phyloP scores from a whole-genome alignment of 1,284 basidiomycete genomes.

The Blastosporella zonata region DNA sequence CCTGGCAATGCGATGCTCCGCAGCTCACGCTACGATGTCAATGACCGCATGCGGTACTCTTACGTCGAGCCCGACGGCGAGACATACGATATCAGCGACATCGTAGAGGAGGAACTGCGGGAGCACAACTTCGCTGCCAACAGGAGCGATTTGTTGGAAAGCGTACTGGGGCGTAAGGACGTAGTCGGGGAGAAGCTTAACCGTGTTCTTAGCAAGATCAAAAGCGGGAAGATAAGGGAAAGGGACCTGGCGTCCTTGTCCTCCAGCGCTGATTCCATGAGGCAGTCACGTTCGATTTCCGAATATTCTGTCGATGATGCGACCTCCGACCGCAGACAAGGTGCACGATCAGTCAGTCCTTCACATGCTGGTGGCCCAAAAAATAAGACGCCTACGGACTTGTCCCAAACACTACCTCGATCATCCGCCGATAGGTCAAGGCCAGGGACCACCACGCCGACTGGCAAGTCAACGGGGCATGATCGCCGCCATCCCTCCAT shows the following conservation, averaged over 20 bases:
- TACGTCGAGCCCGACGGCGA: slow-evolving; percentile 87
- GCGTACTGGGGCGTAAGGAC: slow-evolving; percentile 55
- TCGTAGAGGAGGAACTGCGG: slow-evolving; percentile 84
- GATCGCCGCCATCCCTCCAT: slow-evolving; percentile 57
- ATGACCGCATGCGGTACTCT: slow-evolving; percentile 83
- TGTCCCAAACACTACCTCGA: slow-evolving; percentile 19
- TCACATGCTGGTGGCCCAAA: slow-evolving; percentile 33
- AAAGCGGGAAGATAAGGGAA: slow-evolving; percentile 40
- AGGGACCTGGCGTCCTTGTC: slow-evolving; percentile 23
- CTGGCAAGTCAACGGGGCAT: slow-evolving; percentile 21
- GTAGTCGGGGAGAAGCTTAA: slow-evolving; percentile 73
- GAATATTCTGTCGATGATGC: slow-evolving; percentile 54
- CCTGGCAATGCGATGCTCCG: slow-evolving; percentile 85
- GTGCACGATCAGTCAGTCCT: slow-evolving; percentile 38
- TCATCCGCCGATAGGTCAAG: slow-evolving; percentile 20
- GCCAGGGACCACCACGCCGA: slow-evolving; percentile 39
- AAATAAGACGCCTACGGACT: slow-evolving; percentile 28
- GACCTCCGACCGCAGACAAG: slow-evolving; percentile 16
- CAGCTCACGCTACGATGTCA: slow-evolving; percentile 68
- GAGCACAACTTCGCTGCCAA: slow-evolving; percentile 36
- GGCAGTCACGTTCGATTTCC: slow-evolving; percentile 47
- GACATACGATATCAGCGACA: slow-evolving; percentile 88
- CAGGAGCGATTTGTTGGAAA: slow-evolving; percentile 64
- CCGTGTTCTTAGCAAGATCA: slow-evolving; percentile 75
- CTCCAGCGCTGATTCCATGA: slow-evolving; percentile 28